Conservation (phyloP, 2,329 filamentous ascomycete species). For the Ophiosphaerella narmari region DNA sequence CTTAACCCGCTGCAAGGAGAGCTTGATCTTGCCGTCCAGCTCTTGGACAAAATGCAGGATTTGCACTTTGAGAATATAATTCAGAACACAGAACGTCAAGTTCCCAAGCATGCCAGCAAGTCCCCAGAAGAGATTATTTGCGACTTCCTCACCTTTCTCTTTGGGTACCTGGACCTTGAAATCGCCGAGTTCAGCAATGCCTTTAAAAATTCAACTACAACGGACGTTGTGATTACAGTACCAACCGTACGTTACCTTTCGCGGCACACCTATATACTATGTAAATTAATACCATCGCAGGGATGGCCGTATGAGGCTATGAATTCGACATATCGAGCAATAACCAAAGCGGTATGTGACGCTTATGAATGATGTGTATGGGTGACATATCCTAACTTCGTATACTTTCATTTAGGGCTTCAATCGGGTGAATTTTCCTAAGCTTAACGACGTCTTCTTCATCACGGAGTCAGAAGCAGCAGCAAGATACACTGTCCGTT, state of each 20-base stretch:
- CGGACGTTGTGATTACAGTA: slow-evolving; percentile 37
- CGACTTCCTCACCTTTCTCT: slow-evolving; percentile 33
- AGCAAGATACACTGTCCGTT: slow-evolving; percentile 30
- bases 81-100: slow-evolving; percentile 3
- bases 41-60: slow-evolving; percentile 35
- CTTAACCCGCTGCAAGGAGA: slow-evolving; percentile 22
- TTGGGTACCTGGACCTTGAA: slow-evolving; percentile 12
- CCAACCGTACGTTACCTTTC: slow-evolving; percentile 13
- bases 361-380: too few relatives aligned
- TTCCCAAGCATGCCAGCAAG: slow-evolving; percentile 25
- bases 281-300: slow-evolving; percentile 8
- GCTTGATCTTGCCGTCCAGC: slow-evolving; percentile 31
- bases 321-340: slow-evolving; percentile 32
- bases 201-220: slow-evolving; percentile 11
- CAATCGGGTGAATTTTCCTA: slow-evolving; percentile 28
- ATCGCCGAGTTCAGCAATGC: slow-evolving; percentile 13
- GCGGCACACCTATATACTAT: neutral
- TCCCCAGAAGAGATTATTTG: slow-evolving; percentile 31
- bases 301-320: slow-evolving; percentile 34
- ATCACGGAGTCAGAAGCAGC: slow-evolving; percentile 38
- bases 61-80: slow-evolving; percentile 18
- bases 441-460: slow-evolving; percentile 25
- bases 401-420: slow-evolving; percentile 13
- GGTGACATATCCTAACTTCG: too few relatives aligned
- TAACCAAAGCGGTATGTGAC: slow-evolving; percentile 19